A percentile compares a stretch with the other conserved stretches of the same genome.
Conservation (phyloP, 1,284 basidiomycete species). For the Ceratobasidium sp. region DNA sequence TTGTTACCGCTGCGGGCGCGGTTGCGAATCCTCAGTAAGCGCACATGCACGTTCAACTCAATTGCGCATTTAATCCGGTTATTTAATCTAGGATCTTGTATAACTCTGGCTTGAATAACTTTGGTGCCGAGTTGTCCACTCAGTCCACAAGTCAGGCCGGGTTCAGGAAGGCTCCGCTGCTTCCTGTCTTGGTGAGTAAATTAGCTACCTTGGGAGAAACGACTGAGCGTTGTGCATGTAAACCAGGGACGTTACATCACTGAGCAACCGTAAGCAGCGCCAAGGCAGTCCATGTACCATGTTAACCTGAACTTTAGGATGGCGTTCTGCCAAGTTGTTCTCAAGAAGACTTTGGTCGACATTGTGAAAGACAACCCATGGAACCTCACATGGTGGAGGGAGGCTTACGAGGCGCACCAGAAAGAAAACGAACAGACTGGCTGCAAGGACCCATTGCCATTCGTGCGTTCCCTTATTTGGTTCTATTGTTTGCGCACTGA, state of each 20-base stretch:
- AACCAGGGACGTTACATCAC: not conserved
- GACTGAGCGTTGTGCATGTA: not conserved
- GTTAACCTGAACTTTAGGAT: not conserved
- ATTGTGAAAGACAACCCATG: not conserved
- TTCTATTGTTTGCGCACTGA: not conserved
- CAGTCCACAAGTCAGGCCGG: not conserved
- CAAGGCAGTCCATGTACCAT: not conserved
- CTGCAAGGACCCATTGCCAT: not conserved
- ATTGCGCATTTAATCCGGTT: not conserved
- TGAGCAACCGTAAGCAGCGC: slow-evolving; percentile 7
- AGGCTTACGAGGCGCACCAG: not conserved
- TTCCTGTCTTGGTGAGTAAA: not conserved
- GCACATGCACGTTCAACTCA: not conserved
- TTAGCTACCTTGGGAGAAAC: not conserved
- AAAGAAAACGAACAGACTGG: not conserved
- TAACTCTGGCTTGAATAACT: slow-evolving; percentile 8
- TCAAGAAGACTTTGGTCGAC: slow-evolving; percentile 7
- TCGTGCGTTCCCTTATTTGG: not conserved
- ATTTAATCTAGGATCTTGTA: not conserved
- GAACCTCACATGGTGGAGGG: not conserved
- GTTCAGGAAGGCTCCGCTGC: not conserved
- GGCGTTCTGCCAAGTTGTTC: slow-evolving; percentile 15
- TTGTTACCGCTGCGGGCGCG: not conserved
- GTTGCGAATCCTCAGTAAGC: slow-evolving; percentile 11
- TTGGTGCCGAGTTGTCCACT: not conserved